A percentile compares a stretch with the other conserved stretches of the same genome.
These are phyloP conservation scores for Starmerella sirachaensis DNA, from an alignment of 805 yeast genomes.

Conservation along the genomic window DNA sequence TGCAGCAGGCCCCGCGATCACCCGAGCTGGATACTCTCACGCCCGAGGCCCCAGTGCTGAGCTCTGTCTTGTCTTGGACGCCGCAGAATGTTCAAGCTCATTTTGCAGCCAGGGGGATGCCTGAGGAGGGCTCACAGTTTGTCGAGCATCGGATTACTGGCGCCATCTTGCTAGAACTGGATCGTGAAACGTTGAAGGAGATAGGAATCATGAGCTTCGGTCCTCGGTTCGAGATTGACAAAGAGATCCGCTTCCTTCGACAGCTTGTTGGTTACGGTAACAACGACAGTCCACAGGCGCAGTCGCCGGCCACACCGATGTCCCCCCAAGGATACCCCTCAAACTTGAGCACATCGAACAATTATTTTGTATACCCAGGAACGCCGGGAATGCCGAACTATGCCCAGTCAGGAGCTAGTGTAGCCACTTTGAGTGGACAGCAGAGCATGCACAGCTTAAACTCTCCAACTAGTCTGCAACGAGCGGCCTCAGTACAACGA, in stretches of 20 bases:
- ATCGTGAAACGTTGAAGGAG: conserved; percentile 76
- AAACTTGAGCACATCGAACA: background rate
- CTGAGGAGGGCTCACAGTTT: conserved; percentile 64
- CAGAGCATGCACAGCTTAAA: too few relatives aligned
- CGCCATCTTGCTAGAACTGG: conserved; percentile 69
- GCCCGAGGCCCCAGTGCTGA: conserved; percentile 13
- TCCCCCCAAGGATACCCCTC: background rate
- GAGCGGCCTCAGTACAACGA: too few relatives aligned
- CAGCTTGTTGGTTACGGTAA: conserved; percentile 6
- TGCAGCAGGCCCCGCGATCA: conserved; percentile 10
- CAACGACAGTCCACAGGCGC: conserved; percentile 3
- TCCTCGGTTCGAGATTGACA: conserved; percentile 81
- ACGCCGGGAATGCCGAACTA: too few relatives aligned
- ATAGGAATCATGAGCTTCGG: conserved; percentile 88
- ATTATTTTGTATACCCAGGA: background rate
- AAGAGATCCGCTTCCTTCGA: conserved; percentile 55
- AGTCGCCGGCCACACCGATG: conserved; percentile 7
- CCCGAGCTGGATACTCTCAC: background rate
- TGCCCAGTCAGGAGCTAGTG: conserved; percentile 2
- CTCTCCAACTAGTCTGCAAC: too few relatives aligned
- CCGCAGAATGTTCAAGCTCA: conserved; percentile 76
- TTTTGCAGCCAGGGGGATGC: conserved; percentile 63
- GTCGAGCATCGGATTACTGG: conserved; percentile 85
- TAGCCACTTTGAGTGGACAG: conserved; percentile 1
- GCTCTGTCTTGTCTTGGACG: conserved; percentile 45